These are phyloP conservation scores for Stentor roeselii DNA, from an alignment of 73 alveolate species.

Conservation along the genomic window DNA sequence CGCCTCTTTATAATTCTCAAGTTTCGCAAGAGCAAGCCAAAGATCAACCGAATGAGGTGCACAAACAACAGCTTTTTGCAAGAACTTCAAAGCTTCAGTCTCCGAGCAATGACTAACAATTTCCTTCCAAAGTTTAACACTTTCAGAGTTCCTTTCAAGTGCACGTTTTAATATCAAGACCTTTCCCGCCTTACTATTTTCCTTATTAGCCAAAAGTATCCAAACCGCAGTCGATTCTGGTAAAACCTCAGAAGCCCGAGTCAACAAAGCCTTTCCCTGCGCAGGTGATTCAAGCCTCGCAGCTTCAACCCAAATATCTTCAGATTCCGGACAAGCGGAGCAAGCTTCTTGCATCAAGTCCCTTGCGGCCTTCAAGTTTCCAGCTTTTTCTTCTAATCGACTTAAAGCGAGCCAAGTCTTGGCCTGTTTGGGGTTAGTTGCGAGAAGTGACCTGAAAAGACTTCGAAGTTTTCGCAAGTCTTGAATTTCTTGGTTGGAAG, in stretches of 20 bases:
- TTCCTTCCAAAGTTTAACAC: slow-evolving; percentile 91
- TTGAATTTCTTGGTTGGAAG: slow-evolving; percentile 64
- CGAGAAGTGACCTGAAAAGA: slow-evolving; percentile 69
- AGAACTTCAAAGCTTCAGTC: slow-evolving; percentile 78
- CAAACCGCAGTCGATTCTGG: slow-evolving; percentile 89
- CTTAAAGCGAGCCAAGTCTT: slow-evolving; percentile 95
- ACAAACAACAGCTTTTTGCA: slow-evolving; percentile 85
- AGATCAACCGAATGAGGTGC: slow-evolving; percentile 87
- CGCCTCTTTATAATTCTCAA: slow-evolving; percentile 89
- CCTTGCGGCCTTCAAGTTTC: slow-evolving; percentile 84
- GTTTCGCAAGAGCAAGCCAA: slow-evolving; percentile 92
- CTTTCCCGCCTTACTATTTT: slow-evolving; percentile 65
- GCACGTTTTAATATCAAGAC: slow-evolving; percentile 71
- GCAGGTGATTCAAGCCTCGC: slow-evolving; percentile 84
- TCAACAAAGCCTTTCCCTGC: slow-evolving; percentile 70
- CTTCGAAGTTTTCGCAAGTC: slow-evolving; percentile 88
- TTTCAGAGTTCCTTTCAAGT: slow-evolving; percentile 71
- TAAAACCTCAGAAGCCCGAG: slow-evolving; percentile 67
- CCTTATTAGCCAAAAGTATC: slow-evolving; percentile 75
- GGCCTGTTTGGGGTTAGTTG: slow-evolving; percentile 82
- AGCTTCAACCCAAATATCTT: slow-evolving; percentile 96
- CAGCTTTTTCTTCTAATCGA: slow-evolving; percentile 93
- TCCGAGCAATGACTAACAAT: slow-evolving; percentile 62
- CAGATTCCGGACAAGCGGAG: slow-evolving; percentile 74
- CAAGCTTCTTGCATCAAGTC: slow-evolving; percentile 80